Conservation (phyloP, 495 filamentous ascomycete species). For the Bombardia bombarda region DNA sequence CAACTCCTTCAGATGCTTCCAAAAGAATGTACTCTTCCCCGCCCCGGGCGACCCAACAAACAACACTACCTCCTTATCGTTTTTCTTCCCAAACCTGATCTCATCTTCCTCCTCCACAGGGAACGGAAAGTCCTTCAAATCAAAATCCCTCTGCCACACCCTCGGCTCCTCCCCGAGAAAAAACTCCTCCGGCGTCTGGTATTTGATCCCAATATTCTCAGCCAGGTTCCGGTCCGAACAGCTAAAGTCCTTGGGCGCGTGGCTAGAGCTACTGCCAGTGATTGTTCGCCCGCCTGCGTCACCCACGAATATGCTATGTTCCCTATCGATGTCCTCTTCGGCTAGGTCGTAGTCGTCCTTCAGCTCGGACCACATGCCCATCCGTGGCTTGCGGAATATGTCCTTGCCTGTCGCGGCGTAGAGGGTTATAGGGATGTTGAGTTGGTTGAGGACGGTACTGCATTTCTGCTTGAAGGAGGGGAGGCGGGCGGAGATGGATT, state of each 20-base stretch:
- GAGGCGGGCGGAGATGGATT: conserved; percentile 52
- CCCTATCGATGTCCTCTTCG: conserved; percentile 54
- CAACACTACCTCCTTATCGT: conserved; percentile 66
- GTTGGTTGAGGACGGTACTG: conserved; percentile 54
- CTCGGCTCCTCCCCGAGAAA: conserved; percentile 61
- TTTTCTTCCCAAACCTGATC: conserved; percentile 49
- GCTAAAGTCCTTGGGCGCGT: conserved; percentile 48
- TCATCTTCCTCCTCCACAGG: conserved; percentile 6
- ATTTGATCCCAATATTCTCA: conserved; percentile 68
- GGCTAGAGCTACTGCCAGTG: conserved; percentile 12
- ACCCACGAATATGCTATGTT: conserved; percentile 74
- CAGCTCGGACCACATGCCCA: conserved; percentile 85
- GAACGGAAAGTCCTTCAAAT: conserved; percentile 38
- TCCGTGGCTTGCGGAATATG: conserved; percentile 74
- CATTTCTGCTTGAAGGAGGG: conserved; percentile 73
- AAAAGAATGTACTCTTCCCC: conserved; percentile 88
- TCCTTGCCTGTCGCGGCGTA: conserved; percentile 82
- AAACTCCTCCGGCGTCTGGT: conserved; percentile 84
- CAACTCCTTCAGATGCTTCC: conserved; percentile 66
- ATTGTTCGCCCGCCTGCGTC: conserved; percentile 63
- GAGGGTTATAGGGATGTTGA: conserved; percentile 69
- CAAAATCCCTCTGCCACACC: conserved; percentile 59
- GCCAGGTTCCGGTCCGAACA: conserved; percentile 83
- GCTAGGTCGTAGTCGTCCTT: conserved; percentile 64
- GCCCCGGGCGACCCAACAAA: conserved; percentile 83